These are phyloP conservation scores for Pyrenophora tritici-repentis DNA, from an alignment of 2,329 filamentous ascomycete genomes.

Conservation along the genomic window DNA sequence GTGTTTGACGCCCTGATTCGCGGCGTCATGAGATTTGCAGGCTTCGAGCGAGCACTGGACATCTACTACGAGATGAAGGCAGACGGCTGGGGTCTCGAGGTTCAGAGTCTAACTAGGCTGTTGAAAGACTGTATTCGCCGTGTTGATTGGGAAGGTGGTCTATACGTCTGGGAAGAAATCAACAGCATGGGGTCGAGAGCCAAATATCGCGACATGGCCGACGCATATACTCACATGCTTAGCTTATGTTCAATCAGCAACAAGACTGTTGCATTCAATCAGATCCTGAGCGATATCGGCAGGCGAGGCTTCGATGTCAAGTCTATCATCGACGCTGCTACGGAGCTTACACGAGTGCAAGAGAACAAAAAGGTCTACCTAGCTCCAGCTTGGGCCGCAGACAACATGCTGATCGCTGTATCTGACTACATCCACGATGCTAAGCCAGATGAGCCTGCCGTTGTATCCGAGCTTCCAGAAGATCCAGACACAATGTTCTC, in stretches of 20 bases:
- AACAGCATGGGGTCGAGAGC: conserved; percentile 33
- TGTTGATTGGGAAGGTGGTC: conserved; percentile 42
- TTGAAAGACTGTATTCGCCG: conserved; percentile 49
- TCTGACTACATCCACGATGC: conserved; percentile 30
- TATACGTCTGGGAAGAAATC: conserved; percentile 53
- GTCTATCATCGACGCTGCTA: conserved; percentile 27
- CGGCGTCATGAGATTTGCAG: conserved; percentile 52
- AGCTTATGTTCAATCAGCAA: conserved; percentile 38
- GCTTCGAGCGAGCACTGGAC: conserved; percentile 51
- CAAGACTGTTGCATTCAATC: conserved; percentile 41
- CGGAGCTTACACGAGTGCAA: conserved; percentile 18
- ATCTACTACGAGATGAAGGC: conserved; percentile 50
- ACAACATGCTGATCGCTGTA: conserved; percentile 41
- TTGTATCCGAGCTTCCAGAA: conserved; percentile 2
- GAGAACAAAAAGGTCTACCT: conserved; percentile 17
- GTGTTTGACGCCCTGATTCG: conserved; percentile 51
- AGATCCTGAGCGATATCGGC: conserved; percentile 36
- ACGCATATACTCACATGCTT: conserved; percentile 42
- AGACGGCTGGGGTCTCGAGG: conserved; percentile 54
- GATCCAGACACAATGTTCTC: conserved; percentile 12
- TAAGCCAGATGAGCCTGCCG: conserved; percentile 1
- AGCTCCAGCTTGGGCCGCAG: conserved; percentile 39
- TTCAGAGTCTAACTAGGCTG: conserved; percentile 46
- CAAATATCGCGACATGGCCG: conserved; percentile 28
- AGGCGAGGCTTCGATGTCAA: conserved; percentile 33